Percentiles rank a stretch among this genome's conserved stretches.
These are phyloP conservation scores for Sanghuangporus baumii DNA, from an alignment of 1,284 basidiomycete species.

Conservation along the genomic window DNA sequence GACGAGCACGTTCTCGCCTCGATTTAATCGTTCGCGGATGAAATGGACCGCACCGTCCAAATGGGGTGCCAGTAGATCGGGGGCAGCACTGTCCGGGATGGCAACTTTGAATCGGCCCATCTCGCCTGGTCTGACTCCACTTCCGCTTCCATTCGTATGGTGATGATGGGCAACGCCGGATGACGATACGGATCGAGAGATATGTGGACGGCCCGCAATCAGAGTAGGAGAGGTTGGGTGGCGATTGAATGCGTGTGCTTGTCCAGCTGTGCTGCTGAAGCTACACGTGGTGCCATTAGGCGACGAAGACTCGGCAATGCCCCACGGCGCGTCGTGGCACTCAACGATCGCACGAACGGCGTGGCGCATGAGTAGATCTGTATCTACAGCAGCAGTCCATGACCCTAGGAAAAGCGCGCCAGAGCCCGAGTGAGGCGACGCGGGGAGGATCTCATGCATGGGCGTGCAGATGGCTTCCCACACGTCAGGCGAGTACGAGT, in stretches of 20 bases:
- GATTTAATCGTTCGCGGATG: constrained; percentile 44
- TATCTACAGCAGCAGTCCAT: constrained; percentile 15
- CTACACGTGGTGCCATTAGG: neutral
- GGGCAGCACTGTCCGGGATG: constrained; percentile 50
- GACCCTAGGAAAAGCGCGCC: constrained; percentile 35
- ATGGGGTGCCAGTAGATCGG: constrained; percentile 44
- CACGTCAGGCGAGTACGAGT: constrained; percentile 59
- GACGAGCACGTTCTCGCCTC: constrained; percentile 53
- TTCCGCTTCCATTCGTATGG: constrained; percentile 32
- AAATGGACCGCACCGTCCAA: constrained; percentile 51
- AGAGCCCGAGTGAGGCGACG: constrained; percentile 27
- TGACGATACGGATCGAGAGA: constrained; percentile 51
- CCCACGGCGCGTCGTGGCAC: constrained; percentile 35
- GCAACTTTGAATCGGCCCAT: constrained; percentile 59
- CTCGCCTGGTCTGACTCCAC: constrained; percentile 53
- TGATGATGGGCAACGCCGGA: constrained; percentile 56
- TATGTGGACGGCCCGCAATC: constrained; percentile 27
- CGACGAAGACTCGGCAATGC: neutral
- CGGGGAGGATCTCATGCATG: constrained; percentile 63
- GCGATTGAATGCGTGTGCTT: neutral
- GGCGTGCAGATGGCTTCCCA: constrained; percentile 77
- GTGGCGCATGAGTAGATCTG: constrained; percentile 21
- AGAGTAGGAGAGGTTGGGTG: constrained; percentile 18
- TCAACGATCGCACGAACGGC: constrained; percentile 11
- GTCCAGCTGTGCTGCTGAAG: constrained; percentile 3